phyloP scores from a whole-genome alignment of 148 eudicot species.

The Silene latifolia region DNA sequence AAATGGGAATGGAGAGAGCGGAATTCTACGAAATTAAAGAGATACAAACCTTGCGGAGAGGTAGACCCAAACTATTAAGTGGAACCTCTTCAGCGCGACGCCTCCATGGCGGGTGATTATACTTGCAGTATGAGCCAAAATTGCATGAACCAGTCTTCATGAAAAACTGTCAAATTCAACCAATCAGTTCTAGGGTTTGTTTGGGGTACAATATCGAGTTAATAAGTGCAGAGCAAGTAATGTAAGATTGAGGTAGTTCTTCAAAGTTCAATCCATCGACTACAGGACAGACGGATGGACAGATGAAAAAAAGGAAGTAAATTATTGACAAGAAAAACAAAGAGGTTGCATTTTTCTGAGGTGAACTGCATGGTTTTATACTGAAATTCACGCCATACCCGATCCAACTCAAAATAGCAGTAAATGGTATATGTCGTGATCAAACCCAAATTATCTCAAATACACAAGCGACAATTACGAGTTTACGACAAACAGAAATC shows the following conservation, averaged over 20 bases:
- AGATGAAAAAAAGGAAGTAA: background rate
- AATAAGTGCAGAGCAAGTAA: background rate
- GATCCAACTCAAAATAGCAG: background rate
- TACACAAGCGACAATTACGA: too few relatives aligned
- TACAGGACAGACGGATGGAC: too few relatives aligned
- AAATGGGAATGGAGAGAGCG: too few relatives aligned
- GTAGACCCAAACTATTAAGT: constrained; percentile 53
- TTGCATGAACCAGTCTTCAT: constrained; percentile 72
- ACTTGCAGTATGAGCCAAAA: constrained; percentile 66
- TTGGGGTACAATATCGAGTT: too few relatives aligned
- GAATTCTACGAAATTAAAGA: background rate
- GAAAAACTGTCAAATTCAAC: constrained; percentile 48
- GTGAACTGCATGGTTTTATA: background rate
- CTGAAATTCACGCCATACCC: background rate
- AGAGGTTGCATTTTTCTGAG: too few relatives aligned
- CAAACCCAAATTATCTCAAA: too few relatives aligned
- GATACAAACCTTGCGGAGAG: constrained; percentile 53
- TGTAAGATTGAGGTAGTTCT: background rate
- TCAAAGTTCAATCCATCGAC: background rate
- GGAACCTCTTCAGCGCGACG: constrained; percentile 36
- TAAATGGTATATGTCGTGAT: background rate
- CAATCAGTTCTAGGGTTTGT: constrained; percentile 1
- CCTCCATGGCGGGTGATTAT: constrained; percentile 64
- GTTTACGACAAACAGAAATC: too few relatives aligned
- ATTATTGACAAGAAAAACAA: background rate